Conservation (phyloP, 768 basidiomycete species). For the Austroboletus festivus region DNA sequence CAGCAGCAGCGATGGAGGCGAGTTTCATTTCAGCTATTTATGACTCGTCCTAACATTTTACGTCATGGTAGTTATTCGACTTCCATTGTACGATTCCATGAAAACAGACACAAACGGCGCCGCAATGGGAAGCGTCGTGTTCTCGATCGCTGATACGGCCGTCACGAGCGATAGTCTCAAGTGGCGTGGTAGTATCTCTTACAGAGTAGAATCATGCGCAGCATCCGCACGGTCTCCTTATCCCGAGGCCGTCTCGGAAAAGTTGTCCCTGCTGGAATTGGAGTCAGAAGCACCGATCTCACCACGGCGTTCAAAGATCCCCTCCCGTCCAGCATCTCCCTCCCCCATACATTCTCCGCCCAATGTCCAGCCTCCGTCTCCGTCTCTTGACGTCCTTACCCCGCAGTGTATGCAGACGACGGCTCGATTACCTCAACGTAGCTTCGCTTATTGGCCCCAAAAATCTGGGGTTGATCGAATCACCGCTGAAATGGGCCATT, state of each 20-base stretch:
- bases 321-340: constrained; percentile 13
- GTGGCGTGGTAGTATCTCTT: constrained; percentile 18
- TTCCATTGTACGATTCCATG: constrained; percentile 33
- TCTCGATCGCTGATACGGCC: constrained; percentile 22
- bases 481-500: constrained; percentile 6
- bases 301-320: too few species aligned
- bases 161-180: constrained; percentile 13
- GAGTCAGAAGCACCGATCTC: constrained; percentile 17
- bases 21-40: constrained; percentile 31
- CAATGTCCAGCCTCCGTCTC: constrained; percentile 15
- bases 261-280: constrained; percentile 16
- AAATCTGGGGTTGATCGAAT: constrained; percentile 31
- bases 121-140: constrained; percentile 26
- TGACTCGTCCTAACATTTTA: constrained; percentile 27
- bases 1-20: constrained; percentile 26
- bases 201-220: constrained; percentile 10
- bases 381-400: constrained; percentile 17
- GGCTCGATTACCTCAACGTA: constrained; percentile 28
- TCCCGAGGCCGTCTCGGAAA: constrained; percentile 21
- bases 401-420: constrained; percentile 24
- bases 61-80: constrained; percentile 28
- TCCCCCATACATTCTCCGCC: constrained; percentile 11
- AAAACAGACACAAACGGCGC: constrained; percentile 28
- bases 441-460: constrained; percentile 16
- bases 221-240: constrained; percentile 14